Evolutionary conservation across 163 green algal species (phyloP).

Genomic region (Trebouxia gelatinosa): DNA sequence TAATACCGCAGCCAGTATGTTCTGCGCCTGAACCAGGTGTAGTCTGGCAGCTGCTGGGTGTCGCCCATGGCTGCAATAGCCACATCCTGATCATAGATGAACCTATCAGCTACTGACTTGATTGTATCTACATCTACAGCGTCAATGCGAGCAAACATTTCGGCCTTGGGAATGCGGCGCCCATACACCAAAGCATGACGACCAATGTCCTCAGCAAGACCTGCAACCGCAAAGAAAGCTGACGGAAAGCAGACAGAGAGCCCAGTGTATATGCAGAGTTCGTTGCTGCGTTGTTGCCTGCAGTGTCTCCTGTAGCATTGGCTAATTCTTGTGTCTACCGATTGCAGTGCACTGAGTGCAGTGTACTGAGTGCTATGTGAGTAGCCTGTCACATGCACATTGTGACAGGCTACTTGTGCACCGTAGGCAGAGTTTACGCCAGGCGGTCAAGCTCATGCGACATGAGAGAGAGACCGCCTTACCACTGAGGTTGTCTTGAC

Average conservation of each 20-base stretch:
- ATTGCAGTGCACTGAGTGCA: no score
- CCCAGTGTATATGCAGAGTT: no score
- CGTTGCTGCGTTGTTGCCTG: no score
- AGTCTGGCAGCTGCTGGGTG: constrained; percentile 91
- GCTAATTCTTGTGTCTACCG: no score
- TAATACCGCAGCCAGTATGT: constrained; percentile 97
- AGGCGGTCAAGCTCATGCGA: no score
- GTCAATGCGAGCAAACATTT: constrained; percentile 98
- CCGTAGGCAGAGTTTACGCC: no score
- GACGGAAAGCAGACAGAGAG: neutral
- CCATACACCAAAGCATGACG: constrained; percentile 94
- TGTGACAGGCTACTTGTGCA: no score
- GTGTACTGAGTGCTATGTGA: neutral
- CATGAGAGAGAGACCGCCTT: no score
- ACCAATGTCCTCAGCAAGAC: constrained; percentile 84
- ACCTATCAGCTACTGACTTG: constrained; percentile 86
- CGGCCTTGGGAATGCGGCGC: constrained; percentile 89
- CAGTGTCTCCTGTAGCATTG: no score
- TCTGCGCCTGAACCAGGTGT: constrained; percentile 92
- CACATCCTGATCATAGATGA: constrained; percentile 96
- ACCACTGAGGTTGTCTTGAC: constrained; percentile 68
- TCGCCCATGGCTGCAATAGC: constrained; percentile 89
- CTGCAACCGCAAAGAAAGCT: constrained; percentile 24
- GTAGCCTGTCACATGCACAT: neutral
- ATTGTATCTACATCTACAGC: constrained; percentile 87